Evolutionary conservation across 148 eudicot species (phyloP).

Genomic region (Oxyria digyna): DNA sequence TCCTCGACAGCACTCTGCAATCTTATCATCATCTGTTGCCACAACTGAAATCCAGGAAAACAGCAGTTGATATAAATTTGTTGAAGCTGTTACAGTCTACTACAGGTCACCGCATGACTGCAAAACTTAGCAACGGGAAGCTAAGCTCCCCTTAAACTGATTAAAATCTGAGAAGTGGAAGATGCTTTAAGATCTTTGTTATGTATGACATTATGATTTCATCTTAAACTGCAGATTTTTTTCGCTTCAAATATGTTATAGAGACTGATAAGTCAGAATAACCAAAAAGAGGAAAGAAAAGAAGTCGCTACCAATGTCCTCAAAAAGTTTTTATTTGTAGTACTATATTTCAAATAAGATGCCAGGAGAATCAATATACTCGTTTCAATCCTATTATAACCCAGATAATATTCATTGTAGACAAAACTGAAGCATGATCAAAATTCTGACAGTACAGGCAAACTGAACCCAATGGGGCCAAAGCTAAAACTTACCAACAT

Average conservation of each 20-base stretch:
- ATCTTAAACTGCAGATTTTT: not conserved
- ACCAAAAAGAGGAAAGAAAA: not conserved
- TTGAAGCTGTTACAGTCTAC: conserved; percentile 1
- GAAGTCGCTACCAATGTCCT: not conserved
- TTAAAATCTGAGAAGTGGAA: not conserved
- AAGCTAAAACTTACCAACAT: conserved; percentile 60
- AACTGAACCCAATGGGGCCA: not conserved
- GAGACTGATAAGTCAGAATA: not conserved
- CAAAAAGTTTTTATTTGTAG: not conserved
- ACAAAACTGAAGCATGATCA: not conserved
- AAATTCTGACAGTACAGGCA: not conserved
- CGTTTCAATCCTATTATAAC: not conserved
- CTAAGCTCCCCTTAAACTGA: not conserved
- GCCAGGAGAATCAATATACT: not conserved
- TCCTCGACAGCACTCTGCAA: conserved; percentile 84
- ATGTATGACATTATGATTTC: not conserved
- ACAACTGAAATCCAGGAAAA: conserved; percentile 48
- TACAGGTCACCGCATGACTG: not conserved
- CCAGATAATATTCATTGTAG: too few species aligned
- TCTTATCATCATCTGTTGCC: conserved; percentile 95
- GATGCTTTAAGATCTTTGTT: not conserved
- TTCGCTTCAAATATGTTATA: not conserved
- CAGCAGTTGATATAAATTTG: not conserved
- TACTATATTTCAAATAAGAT: not conserved
- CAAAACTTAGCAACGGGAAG: not conserved